Conservation (phyloP, 805 yeast genomes). For the Nakazawaea ishiwadae region DNA sequence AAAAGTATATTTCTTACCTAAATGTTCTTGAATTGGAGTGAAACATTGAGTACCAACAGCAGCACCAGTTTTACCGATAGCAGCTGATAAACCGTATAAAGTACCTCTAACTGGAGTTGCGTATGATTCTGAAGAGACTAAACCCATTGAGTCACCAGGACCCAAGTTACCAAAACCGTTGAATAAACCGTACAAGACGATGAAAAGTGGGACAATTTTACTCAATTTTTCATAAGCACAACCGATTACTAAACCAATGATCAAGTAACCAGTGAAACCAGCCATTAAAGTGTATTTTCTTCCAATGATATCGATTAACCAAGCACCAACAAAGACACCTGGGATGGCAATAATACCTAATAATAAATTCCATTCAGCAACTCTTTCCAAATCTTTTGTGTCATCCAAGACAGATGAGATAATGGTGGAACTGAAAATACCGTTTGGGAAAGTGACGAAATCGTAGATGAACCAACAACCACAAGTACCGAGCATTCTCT, state of each 20-base stretch:
- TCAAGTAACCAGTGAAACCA: slow-evolving; percentile 68
- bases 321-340: slow-evolving; percentile 70
- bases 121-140: slow-evolving; percentile 59
- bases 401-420: slow-evolving; percentile 46
- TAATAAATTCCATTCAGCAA: slow-evolving; percentile 72
- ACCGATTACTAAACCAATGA: slow-evolving; percentile 70
- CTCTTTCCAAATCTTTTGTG: slow-evolving; percentile 39
- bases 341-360: slow-evolving; percentile 66
- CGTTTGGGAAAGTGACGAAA: slow-evolving; percentile 78
- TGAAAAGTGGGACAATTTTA: slow-evolving; percentile 57
- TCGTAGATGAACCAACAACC: slow-evolving; percentile 79
- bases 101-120: slow-evolving; percentile 80
- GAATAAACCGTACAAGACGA: slow-evolving; percentile 71
- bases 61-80: slow-evolving; percentile 82
- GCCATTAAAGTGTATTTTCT: slow-evolving; percentile 66
- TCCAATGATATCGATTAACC: slow-evolving; percentile 58
- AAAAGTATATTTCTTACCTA: slow-evolving; percentile 72
- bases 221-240: slow-evolving; percentile 52
- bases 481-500: slow-evolving; percentile 61
- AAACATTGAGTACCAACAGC: slow-evolving; percentile 74
- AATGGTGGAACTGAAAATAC: slow-evolving; percentile 61
- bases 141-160: slow-evolving; percentile 74
- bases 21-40: slow-evolving; percentile 57
- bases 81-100: slow-evolving; percentile 71
- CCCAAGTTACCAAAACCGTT: slow-evolving; percentile 69